Evolutionary conservation across 1,284 basidiomycete genomes (phyloP).

Genomic region (Coniferiporia weirii): DNA sequence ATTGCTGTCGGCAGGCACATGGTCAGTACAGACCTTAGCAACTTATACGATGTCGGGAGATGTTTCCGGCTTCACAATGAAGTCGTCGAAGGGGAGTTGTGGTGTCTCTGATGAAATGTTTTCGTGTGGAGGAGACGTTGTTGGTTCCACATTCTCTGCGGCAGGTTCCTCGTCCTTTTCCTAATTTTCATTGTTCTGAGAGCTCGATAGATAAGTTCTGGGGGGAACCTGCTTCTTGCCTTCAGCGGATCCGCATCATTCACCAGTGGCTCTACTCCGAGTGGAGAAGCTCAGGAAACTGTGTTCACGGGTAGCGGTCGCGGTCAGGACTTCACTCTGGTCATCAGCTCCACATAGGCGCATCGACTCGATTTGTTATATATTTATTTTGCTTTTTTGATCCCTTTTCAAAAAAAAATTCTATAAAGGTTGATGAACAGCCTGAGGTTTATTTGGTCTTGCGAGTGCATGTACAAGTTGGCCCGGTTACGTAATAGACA

Average conservation of each 20-base stretch:
- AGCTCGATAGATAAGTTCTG: conserved; percentile 39
- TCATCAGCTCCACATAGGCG: conserved; percentile 28
- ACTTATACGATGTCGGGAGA: conserved; percentile 39
- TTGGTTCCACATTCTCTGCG: conserved; percentile 44
- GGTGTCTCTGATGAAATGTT: conserved; percentile 38
- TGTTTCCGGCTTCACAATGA: conserved; percentile 41
- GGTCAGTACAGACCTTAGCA: conserved; percentile 47
- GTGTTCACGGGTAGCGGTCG: conserved; percentile 46
- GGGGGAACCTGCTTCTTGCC: conserved; percentile 43
- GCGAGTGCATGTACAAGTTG: too few relatives aligned
- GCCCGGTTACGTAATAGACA: too few relatives aligned
- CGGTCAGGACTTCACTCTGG: conserved; percentile 39
- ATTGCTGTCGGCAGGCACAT: conserved; percentile 42
- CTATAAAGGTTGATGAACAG: too few relatives aligned
- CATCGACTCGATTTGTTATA: too few relatives aligned
- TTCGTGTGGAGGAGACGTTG: conserved; percentile 41
- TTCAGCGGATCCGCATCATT: conserved; percentile 48
- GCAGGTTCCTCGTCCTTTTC: conserved; percentile 30
- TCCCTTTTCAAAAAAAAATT: too few relatives aligned
- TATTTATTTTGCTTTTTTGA: too few relatives aligned
- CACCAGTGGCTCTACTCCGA: conserved; percentile 47
- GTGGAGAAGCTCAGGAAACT: conserved; percentile 44
- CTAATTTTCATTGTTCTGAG: not conserved
- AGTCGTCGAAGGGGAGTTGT: conserved; percentile 47
- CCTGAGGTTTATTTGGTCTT: too few relatives aligned